Percentiles rank a stretch among this genome's conserved stretches.
These are phyloP conservation scores for Citrus medica DNA, from an alignment of 345 rosid genomes.

Conservation along the genomic window DNA sequence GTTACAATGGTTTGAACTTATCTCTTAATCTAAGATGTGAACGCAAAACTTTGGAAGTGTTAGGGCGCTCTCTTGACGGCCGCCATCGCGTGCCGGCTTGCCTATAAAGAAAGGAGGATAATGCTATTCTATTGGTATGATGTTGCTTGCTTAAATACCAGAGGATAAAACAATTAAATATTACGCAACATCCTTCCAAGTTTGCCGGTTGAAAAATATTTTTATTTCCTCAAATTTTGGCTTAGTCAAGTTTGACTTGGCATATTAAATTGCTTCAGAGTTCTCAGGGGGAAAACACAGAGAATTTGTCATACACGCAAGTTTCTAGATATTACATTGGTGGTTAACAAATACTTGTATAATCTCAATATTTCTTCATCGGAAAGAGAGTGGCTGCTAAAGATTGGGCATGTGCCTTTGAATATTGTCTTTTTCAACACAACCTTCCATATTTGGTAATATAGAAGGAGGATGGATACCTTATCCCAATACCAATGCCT, in stretches of 20 bases:
- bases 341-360: background rate
- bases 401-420: background rate
- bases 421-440: background rate
- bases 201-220: slow-evolving; percentile 2
- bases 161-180: background rate
- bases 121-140: background rate
- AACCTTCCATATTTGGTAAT: background rate
- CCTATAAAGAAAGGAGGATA: background rate
- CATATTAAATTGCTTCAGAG: background rate
- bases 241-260: background rate
- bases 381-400: background rate
- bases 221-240: background rate
- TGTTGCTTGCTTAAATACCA: background rate
- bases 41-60: no score
- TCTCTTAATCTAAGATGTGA: no score
- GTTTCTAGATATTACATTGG: background rate
- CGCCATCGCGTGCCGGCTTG: background rate
- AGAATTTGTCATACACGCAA: no score
- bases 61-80: background rate
- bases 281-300: background rate
- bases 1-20: no score
- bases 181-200: slow-evolving; percentile 11
- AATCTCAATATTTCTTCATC: background rate
- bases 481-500: background rate
- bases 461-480: background rate